Base-by-base conservation (phyloP, 2,329 filamentous ascomycete genomes). In the Hypoxylon sp. region DNA sequence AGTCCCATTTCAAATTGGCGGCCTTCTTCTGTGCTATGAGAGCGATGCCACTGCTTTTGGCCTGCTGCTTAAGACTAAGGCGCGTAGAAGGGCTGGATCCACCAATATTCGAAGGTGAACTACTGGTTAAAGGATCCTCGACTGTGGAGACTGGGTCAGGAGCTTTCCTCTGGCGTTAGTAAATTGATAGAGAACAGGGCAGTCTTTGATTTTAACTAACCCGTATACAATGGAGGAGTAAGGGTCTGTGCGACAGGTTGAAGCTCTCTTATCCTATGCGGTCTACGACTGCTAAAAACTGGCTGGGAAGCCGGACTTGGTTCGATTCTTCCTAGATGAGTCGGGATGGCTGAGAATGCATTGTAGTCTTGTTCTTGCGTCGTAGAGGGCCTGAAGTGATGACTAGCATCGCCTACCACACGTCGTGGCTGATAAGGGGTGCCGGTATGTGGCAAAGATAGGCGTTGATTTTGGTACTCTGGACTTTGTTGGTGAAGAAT, bases 331-430 rank as follows among this genome's bases (percentile, higher is more conserved):
- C 35, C 41, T 9, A 46, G 6, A 19, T 42, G 38, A 17, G 52
- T 27, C 7, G 49, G 37, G 17, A 52, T 48, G 20, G 37, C 55
- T 26, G 46, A 43, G 16, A 65, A 64, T 7, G 57, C 56, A 2
- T 13, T 50, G 31, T 55, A 37, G 3, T 58, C 50, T 11, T 47
- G 43, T 13, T 60, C 55, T 15, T 47, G 62, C 0, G 38, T 25
- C 11, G 47, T 9, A 21, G 61, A 61, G 3, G 62, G 55, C 17
- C 60, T 58, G 34, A 69, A 70, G 44, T 70, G 62, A 48, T 65
- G 67, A 20, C 66, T 69, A 9, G 67, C 67, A 59, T 69, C 67
- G 13, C 63, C 62, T 5, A 69, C 16, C 4, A 69, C 56, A 13
- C 65, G 65, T 29, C 38, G 44, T 30, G 53, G 56, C 13, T 55